These are phyloP conservation scores for Sonneratia caseolaris DNA, from an alignment of 345 rosid species.

Conservation along the genomic window DNA sequence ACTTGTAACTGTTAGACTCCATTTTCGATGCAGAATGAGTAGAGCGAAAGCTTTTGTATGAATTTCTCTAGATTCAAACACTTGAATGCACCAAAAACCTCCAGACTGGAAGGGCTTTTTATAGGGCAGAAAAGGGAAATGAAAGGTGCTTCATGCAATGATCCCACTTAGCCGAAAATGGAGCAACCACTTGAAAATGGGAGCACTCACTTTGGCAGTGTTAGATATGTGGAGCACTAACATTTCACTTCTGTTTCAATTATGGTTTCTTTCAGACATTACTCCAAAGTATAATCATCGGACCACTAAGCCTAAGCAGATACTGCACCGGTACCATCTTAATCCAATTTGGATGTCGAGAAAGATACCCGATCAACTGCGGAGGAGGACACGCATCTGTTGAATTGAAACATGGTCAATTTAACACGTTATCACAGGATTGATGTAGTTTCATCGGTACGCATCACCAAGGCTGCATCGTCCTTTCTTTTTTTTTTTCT, in stretches of 20 bases:
- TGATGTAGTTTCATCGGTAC: neutral
- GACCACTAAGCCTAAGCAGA: neutral
- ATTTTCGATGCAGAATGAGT: conserved; percentile 7
- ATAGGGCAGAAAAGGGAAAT: neutral
- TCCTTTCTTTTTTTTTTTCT: too few relatives aligned
- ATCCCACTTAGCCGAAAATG: neutral
- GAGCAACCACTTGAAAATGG: neutral
- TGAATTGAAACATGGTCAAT: neutral
- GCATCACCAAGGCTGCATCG: neutral
- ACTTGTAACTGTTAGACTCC: conserved; percentile 24
- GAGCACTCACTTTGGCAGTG: neutral
- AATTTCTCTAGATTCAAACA: neutral
- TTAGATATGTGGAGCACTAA: neutral
- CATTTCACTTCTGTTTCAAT: neutral
- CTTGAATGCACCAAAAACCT: neutral
- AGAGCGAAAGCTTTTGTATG: too few relatives aligned
- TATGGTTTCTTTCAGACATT: neutral
- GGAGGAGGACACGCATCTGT: neutral
- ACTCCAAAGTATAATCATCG: neutral
- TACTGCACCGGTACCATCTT: too few relatives aligned
- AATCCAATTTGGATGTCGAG: neutral
- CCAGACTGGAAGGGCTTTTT: neutral
- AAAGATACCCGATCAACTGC: neutral
- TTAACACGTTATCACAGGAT: neutral
- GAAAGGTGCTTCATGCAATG: neutral